Evolutionary conservation across 805 yeast species (phyloP), one percentile per base, ranked within the genome.

Genomic region (Vanderwaltozyma polyspora): DNA sequence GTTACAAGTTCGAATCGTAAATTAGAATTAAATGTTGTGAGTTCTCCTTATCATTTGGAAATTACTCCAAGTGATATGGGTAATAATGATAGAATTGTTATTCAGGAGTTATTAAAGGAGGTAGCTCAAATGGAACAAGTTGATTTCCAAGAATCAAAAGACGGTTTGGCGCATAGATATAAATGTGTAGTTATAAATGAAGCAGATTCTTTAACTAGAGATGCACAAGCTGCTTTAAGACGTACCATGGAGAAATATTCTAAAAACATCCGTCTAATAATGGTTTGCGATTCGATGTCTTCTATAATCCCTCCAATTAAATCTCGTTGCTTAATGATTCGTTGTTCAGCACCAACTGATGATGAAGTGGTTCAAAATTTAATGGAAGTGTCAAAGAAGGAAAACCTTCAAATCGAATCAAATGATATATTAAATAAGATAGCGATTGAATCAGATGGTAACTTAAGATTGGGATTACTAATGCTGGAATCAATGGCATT

Each of bases 1-100:
- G 75, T 74, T 23, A 80, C 94, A 0, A 63, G 76, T 9, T 68
- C 82, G 7, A 79, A 76, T 43, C 65, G 87, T 31, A 89, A 85
- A 54, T 60, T 91, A 36, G 97, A 91, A 49, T 78, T 91, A 59
- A 91, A 85, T 50, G 86, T 91, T 16, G 82, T 91, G n/a, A 81
- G 94, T 29, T 79, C 94, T 9, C 82, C 89, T 0, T 75, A 79
- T 52, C 99, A 91, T 59, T 61, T 87, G 42, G 99, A 91, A 55
- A 82, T 91, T 48, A 91, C 97, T 3, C 99, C 99, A 6, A 74
- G 91, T 40, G 98, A 91, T 59, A 79, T 91, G 78, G 97, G 97
- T 6, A 85, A 80, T 57, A 85, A 86, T 52, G 99, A 91, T 60
- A 70, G 97, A 42, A 79, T 91, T 33, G 95, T 91, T 22, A 86